phyloP scores from a whole-genome alignment of 169 alveolate species.

The Plasmodium fragile region DNA sequence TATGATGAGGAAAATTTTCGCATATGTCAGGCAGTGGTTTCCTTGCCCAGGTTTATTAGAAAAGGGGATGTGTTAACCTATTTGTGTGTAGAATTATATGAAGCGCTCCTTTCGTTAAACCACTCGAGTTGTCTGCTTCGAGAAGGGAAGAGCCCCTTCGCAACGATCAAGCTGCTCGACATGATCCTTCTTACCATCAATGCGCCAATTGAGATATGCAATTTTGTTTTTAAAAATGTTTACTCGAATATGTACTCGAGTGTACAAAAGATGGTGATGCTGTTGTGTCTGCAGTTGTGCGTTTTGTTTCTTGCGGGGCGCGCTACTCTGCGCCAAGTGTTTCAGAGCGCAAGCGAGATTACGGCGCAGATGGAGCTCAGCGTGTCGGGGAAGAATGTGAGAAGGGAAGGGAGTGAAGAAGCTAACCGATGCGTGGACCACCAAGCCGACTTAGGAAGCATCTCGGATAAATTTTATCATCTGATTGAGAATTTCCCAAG shows the following conservation, averaged over 20 bases:
- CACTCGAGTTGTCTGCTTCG: not conserved
- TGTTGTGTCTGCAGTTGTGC: conserved; percentile 25
- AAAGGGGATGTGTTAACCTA: conserved; percentile 40
- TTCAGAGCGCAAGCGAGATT: not conserved
- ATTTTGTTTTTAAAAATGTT: conserved; percentile 39
- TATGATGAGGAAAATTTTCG: conserved; percentile 61
- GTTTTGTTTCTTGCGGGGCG: conserved; percentile 11
- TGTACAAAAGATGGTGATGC: conserved; percentile 33
- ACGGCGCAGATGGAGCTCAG: not conserved
- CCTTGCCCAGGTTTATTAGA: conserved; percentile 33
- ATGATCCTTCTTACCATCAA: conserved; percentile 35
- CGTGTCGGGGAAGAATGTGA: not conserved
- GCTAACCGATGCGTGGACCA: not conserved
- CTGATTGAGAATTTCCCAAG: not conserved
- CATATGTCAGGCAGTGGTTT: conserved; percentile 20
- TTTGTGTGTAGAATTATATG: conserved; percentile 32
- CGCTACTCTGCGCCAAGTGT: conserved; percentile 8
- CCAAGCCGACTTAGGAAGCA: not conserved
- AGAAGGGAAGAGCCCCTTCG: conserved; percentile 9
- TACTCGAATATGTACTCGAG: conserved; percentile 16
- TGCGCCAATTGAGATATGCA: conserved; percentile 25
- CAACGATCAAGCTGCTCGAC: not conserved
- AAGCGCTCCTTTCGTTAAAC: conserved; percentile 27
- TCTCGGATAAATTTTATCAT: conserved; percentile 1
- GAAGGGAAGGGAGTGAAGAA: not conserved